These are phyloP conservation scores for Acanthamoeba divionensis DNA, from an alignment of 208 protist genomes.

Conservation along the genomic window DNA sequence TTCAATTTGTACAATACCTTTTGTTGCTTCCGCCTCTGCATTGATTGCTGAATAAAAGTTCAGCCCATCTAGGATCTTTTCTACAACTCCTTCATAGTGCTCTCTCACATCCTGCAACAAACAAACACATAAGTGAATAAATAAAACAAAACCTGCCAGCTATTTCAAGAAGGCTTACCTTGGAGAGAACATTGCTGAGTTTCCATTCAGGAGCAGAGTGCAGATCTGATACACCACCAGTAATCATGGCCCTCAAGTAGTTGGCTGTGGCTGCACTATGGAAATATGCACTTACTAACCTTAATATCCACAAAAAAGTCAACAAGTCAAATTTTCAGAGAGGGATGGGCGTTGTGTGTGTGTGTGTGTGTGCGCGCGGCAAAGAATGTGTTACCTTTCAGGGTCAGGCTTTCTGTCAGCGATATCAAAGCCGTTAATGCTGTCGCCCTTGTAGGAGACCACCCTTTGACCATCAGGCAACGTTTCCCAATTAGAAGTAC, in stretches of 20 bases:
- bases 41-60: conserved; percentile 29
- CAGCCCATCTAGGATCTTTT: conserved; percentile 57
- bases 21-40: neutral
- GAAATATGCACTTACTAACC: conserved; percentile 70
- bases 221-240: conserved; percentile 70
- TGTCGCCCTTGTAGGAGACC: conserved; percentile 71
- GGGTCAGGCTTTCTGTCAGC: conserved; percentile 72
- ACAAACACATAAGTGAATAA: too few species aligned
- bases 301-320: neutral
- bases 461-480: conserved; percentile 55
- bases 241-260: conserved; percentile 68
- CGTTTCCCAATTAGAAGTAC: neutral
- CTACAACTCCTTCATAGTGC: conserved; percentile 53
- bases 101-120: neutral
- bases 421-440: conserved; percentile 74
- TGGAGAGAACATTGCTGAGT: conserved; percentile 47
- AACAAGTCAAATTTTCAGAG: neutral
- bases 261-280: conserved; percentile 72
- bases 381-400: conserved; percentile 39
- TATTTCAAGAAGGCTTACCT: too few species aligned
- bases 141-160: too few species aligned
- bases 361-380: neutral
- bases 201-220: conserved; percentile 56
- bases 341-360: neutral
- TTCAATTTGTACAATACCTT: neutral